Evolutionary conservation across 2,329 filamentous ascomycete genomes (phyloP).

Genomic region (Hirsutella thompsonii): DNA sequence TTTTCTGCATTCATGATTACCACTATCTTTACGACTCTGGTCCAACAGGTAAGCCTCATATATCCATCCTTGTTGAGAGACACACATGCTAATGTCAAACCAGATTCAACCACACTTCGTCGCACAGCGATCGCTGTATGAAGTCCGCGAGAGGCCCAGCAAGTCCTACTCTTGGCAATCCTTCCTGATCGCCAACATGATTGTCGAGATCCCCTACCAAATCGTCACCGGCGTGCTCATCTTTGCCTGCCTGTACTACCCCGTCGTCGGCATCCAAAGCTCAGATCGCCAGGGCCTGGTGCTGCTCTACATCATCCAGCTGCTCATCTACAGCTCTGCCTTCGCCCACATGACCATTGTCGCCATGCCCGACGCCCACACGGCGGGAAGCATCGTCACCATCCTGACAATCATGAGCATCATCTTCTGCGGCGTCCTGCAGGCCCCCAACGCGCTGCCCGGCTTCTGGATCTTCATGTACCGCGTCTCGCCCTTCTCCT

Average conservation of each 20-base stretch:
- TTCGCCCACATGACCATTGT: conserved; percentile 66
- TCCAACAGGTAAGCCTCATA: conserved; percentile 37
- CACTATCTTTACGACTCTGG: conserved; percentile 59
- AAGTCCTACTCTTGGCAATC: conserved; percentile 66
- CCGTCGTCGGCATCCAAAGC: conserved; percentile 34
- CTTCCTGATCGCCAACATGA: conserved; percentile 58
- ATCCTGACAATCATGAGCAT: conserved; percentile 45
- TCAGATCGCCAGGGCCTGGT: conserved; percentile 50
- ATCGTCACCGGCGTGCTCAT: conserved; percentile 49
- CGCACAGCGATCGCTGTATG: conserved; percentile 60
- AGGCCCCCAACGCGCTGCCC: conserved; percentile 43
- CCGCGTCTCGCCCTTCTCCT: conserved; percentile 52
- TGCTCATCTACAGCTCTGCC: conserved; percentile 59
- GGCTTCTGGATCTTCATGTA: conserved; percentile 72
- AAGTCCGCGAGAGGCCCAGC: conserved; percentile 62
- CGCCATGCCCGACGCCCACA: conserved; percentile 55
- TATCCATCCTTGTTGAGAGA: not conserved
- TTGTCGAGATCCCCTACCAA: conserved; percentile 64
- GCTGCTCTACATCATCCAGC: conserved; percentile 49
- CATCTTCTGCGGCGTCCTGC: conserved; percentile 53
- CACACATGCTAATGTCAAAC: not conserved
- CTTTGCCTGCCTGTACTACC: conserved; percentile 57
- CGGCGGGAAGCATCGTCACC: conserved; percentile 50
- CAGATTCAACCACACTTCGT: conserved; percentile 66
- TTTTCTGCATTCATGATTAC: conserved; percentile 66